Evolutionary conservation across 148 eudicot species (phyloP).

Genomic region (Drosera capensis): DNA sequence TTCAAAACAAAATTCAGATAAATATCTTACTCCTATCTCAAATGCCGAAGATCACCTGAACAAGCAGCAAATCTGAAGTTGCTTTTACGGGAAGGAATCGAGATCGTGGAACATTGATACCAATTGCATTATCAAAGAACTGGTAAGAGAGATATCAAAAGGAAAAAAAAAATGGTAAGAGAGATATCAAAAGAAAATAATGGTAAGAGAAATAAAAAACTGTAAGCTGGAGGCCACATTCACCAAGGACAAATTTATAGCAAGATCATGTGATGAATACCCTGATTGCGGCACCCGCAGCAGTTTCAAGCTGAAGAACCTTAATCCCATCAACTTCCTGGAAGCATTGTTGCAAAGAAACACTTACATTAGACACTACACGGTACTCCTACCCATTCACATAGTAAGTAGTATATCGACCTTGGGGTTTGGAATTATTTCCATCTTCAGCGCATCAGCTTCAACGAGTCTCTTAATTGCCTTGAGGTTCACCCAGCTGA

Average conservation of each 20-base stretch:
- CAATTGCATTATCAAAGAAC: conserved; percentile 85
- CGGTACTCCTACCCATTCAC: not conserved
- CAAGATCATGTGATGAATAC: conserved; percentile 19
- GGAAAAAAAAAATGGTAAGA: not conserved
- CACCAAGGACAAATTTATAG: not conserved
- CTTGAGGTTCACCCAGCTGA: conserved; percentile 85
- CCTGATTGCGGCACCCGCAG: conserved; percentile 98
- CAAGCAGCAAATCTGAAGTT: conserved; percentile 94
- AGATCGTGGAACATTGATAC: conserved; percentile 84
- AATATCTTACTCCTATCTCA: conserved; percentile 1
- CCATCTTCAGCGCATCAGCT: conserved; percentile 89
- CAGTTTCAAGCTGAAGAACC: conserved; percentile 98
- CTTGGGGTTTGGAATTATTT: conserved; percentile 99
- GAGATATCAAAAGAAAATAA: not conserved
- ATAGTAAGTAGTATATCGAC: conserved; percentile 17
- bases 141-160: conserved; percentile 11
- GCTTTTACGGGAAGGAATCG: conserved; percentile 99
- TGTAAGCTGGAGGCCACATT: not conserved
- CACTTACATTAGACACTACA: not conserved
- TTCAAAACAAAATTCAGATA: not conserved
- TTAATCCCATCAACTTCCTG: conserved; percentile 94
- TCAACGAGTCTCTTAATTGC: conserved; percentile 88
- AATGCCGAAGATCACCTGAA: conserved; percentile 44
- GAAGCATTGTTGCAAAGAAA: conserved; percentile 10
- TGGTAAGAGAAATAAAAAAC: too few species aligned